Conservation (phyloP, 1,284 basidiomycete genomes). For the Schizophyllum amplum region DNA sequence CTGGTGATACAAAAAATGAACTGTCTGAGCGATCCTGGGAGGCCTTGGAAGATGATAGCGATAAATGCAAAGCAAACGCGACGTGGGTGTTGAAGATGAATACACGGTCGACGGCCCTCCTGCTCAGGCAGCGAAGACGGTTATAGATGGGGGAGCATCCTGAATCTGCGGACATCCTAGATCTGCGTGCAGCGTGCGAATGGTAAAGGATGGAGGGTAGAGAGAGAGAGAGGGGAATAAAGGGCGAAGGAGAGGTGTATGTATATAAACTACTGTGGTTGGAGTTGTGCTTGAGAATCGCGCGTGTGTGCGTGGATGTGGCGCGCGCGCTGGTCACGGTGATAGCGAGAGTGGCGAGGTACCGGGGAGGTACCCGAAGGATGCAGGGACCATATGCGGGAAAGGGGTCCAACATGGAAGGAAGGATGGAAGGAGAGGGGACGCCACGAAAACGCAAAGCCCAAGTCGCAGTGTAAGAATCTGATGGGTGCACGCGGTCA, state of each 20-base stretch:
- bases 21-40: background rate
- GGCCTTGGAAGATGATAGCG: background rate
- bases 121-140: background rate
- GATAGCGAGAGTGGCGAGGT: no score
- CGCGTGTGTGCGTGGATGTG: background rate
- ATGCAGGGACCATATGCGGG: background rate
- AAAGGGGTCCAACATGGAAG: background rate
- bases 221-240: background rate
- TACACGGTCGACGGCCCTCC: background rate
- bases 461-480: background rate
- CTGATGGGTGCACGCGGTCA: background rate
- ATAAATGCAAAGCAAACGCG: background rate
- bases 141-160: no score
- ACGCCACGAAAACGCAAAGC: background rate
- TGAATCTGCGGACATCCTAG: no score
- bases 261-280: background rate
- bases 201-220: no score
- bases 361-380: no score
- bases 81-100: background rate
- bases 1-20: background rate
- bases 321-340: no score
- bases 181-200: no score
- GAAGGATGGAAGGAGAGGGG: no score
- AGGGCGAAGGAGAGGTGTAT: background rate
- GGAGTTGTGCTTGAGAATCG: background rate